Percentiles rank a stretch among this genome's conserved stretches.
Conservation (phyloP, 352 stramenopile species). For the Blastocystis sp. region DNA sequence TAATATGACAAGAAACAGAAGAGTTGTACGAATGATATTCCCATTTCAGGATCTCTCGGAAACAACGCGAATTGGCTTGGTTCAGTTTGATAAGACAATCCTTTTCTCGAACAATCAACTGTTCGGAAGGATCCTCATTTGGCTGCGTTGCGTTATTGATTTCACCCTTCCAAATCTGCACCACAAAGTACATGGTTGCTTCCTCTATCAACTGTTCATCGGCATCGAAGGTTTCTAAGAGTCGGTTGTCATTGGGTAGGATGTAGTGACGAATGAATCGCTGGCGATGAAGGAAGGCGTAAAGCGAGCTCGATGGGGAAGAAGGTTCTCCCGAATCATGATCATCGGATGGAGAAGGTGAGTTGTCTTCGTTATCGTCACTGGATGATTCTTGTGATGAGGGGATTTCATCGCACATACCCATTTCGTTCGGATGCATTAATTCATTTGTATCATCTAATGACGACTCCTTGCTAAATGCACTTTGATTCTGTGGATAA, state of each 20-base stretch:
- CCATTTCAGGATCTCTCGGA: conserved; percentile 26
- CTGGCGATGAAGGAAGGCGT: not conserved
- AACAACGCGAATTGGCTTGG: conserved; percentile 14
- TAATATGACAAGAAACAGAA: conserved; percentile 8
- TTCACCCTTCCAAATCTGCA: not conserved
- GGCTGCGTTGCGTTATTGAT: not conserved
- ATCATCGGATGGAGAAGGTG: too few species aligned
- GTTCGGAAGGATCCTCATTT: not conserved
- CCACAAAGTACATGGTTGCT: not conserved
- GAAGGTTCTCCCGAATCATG: too few species aligned
- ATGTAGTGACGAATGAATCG: not conserved
- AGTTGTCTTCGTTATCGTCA: too few species aligned
- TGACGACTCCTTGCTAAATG: not conserved
- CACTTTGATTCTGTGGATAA: not conserved
- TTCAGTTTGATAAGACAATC: not conserved
- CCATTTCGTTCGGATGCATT: too few species aligned
- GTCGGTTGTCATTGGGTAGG: not conserved
- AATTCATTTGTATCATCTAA: not conserved
- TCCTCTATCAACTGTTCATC: not conserved
- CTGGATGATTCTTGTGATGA: too few species aligned
- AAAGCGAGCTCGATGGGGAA: too few species aligned
- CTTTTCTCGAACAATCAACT: not conserved
- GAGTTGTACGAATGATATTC: not conserved
- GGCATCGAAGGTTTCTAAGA: not conserved
- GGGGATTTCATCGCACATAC: too few species aligned